Evolutionary conservation across 805 yeast genomes (phyloP), one percentile per base, ranked within the genome.

Genomic region (Ogataea paradorogensis): DNA sequence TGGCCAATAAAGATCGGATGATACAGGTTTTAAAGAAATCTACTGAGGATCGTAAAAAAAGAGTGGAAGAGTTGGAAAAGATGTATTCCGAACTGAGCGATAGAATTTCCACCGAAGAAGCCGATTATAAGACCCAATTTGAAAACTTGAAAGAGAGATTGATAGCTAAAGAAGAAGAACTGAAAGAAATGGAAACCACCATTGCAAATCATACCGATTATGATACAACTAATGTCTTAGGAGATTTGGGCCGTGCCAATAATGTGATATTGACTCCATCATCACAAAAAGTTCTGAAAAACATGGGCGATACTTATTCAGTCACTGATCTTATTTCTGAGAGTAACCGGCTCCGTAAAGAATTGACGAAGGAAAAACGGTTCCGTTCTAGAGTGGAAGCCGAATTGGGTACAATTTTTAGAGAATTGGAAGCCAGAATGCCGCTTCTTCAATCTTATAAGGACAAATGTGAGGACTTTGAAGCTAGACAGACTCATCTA

Each of bases 361-460:
- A 83, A 48, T 65, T 86, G 34, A 70, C 77, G 3, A 73, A 77
- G 38, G 95, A 88, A 60, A 76, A 80, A 51, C 71, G 81, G 13
- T 82, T 84, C 37, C 87, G 85, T 50, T 80, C 78, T 42, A 73
- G 75, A 39, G 69, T 91, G 43, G 84, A 89, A 40, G 61, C 67
- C 25, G 91, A 87, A 59, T 68, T 90, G 42, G 82, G 84, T 50
- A 67, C 71, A 1, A 80, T 91, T 48, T 78, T 89, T 23, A 69
- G 71, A 14, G 96, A 89, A 59, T 67, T 90, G 46, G 95, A 88
- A 52, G 70, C 75, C 22, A 81, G 84, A 53, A 80, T 86, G 40
- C 97, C 98, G 0, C 66, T 82, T 2, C 73, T 91, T 33, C 76
- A 67, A 63, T 82, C 80, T 37, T 84, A 80, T 51, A 80, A 71